Evolutionary conservation across 495 filamentous ascomycete genomes (phyloP).

Genomic region (Recurvomyces mirabilis): DNA sequence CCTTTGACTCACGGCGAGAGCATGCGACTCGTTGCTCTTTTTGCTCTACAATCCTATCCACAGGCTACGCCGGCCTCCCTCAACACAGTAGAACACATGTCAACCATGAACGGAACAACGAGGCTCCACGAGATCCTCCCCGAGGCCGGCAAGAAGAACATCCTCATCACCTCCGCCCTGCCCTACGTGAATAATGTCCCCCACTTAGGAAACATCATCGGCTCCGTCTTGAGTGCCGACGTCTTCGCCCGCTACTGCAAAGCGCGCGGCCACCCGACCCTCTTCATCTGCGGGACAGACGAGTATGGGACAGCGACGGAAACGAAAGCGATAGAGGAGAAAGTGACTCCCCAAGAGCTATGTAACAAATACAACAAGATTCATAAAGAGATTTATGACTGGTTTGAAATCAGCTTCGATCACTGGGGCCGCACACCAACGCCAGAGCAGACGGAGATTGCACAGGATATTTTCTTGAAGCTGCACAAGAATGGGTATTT

Average conservation of each 20-base stretch:
- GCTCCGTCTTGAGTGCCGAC: conserved; percentile 75
- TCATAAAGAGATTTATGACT: conserved; percentile 76
- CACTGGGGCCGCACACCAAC: conserved; percentile 78
- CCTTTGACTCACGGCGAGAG: too few relatives aligned
- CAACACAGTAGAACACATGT: too few relatives aligned
- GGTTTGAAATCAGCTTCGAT: conserved; percentile 80
- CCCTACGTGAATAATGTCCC: conserved; percentile 92
- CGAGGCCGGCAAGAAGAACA: conserved; percentile 37
- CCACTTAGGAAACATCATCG: conserved; percentile 88
- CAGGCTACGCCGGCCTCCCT: too few relatives aligned
- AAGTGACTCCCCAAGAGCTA: conserved; percentile 57
- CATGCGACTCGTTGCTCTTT: too few relatives aligned
- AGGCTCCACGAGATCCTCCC: conserved; percentile 38
- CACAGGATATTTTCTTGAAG: conserved; percentile 72
- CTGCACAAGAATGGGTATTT: conserved; percentile 73
- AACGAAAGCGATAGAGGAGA: conserved; percentile 60
- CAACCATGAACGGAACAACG: conserved; percentile 8
- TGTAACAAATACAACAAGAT: conserved; percentile 79
- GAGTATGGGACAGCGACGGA: conserved; percentile 68
- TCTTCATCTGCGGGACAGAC: conserved; percentile 50
- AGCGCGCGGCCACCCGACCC: conserved; percentile 52
- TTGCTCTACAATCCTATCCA: too few relatives aligned
- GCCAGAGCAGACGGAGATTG: conserved; percentile 69
- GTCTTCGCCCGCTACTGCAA: conserved; percentile 68
- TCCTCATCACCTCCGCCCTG: conserved; percentile 41